These are phyloP conservation scores for Lotus japonicus DNA, from an alignment of 306 rosid species.

Conservation along the genomic window DNA sequence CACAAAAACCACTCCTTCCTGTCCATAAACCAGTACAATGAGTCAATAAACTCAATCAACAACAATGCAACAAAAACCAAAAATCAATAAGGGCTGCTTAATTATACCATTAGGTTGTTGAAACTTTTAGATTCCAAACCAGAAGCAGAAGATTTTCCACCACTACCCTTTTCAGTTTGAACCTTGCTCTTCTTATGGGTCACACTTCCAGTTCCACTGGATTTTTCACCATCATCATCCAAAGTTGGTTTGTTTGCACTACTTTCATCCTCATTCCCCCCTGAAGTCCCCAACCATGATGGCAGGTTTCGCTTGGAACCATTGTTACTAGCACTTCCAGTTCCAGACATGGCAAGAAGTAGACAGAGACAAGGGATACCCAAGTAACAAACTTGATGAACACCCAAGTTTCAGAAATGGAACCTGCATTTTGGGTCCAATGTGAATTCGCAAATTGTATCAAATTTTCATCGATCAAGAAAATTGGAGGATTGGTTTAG, in stretches of 20 bases:
- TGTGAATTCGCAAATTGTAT: not conserved
- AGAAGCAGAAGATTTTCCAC: constrained; percentile 28
- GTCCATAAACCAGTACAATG: constrained; percentile 23
- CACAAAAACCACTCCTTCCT: constrained; percentile 93
- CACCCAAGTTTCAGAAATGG: not conserved
- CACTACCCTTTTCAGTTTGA: constrained; percentile 11
- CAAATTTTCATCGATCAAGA: not conserved
- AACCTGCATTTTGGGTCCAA: constrained; percentile 5
- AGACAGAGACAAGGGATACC: not conserved
- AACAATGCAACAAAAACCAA: constrained; percentile 2
- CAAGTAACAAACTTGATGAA: not conserved
- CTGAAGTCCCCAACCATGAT: constrained; percentile 49
- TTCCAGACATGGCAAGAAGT: constrained; percentile 42
- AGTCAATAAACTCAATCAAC: constrained; percentile 7
- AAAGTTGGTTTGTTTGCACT: constrained; percentile 35
- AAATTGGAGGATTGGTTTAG: not conserved
- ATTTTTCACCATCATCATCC: constrained; percentile 29
- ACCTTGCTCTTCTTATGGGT: constrained; percentile 29
- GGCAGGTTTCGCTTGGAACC: constrained; percentile 53
- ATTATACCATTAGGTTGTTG: constrained; percentile 62
- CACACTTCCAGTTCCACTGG: constrained; percentile 24
- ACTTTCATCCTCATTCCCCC: constrained; percentile 25
- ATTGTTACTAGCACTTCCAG: constrained; percentile 4
- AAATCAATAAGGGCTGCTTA: not conserved
- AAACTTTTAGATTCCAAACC: constrained; percentile 34